Conservation (phyloP, 176 grass and related monocot genomes). For the Hyparrhenia diplandra region DNA sequence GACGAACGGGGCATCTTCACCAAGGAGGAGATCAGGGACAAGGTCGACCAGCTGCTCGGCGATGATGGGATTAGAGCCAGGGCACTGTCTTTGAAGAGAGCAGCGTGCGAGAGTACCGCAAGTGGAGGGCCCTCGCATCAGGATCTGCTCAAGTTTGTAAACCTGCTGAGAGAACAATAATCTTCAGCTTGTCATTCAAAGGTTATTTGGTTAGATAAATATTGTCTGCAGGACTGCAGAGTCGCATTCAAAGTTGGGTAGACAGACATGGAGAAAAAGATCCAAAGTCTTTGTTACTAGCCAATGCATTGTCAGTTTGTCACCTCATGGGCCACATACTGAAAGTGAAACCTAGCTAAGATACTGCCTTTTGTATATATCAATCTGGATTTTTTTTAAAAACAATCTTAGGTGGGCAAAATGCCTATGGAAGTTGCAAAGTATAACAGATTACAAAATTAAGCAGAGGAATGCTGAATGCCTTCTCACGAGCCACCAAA, state of each 20-base stretch:
- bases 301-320: neutral
- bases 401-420: too few species aligned
- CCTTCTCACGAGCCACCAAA: too few species aligned
- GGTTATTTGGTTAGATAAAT: too few species aligned
- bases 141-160: constrained; percentile 38
- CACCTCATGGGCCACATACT: too few species aligned
- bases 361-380: too few species aligned
- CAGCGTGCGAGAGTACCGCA: neutral
- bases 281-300: neutral
- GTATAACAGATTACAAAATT: too few species aligned
- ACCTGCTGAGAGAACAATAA: constrained; percentile 21
- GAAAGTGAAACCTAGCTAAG: too few species aligned
- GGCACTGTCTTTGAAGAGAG: constrained; percentile 33
- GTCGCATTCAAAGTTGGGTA: neutral
- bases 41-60: constrained; percentile 9
- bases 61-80: constrained; percentile 31
- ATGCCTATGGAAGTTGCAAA: too few species aligned
- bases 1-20: constrained; percentile 32
- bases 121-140: constrained; percentile 31
- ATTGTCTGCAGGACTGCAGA: too few species aligned
- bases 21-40: constrained; percentile 40
- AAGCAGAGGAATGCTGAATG: too few species aligned
- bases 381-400: too few species aligned
- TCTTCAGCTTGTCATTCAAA: neutral
- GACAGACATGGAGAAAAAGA: neutral